Conservation (phyloP, 116 monocot species). For the Iris pallida region DNA sequence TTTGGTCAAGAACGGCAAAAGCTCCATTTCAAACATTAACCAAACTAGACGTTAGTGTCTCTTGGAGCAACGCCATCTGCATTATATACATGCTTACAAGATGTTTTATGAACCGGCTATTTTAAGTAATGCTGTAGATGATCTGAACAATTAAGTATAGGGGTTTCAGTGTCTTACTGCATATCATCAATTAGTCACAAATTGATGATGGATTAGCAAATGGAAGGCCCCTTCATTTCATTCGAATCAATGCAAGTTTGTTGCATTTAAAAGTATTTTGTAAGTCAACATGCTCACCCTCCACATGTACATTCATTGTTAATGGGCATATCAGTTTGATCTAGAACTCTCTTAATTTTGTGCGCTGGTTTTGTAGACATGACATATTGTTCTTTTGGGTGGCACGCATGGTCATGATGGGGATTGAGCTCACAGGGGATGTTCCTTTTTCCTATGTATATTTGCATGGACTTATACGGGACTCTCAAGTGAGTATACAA, state of each 20-base stretch:
- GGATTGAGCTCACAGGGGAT: constrained; percentile 88
- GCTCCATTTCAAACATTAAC: too few species aligned
- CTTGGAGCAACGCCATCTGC: too few species aligned
- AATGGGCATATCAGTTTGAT: neutral
- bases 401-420: constrained; percentile 99
- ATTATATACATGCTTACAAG: too few species aligned
- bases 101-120: too few species aligned
- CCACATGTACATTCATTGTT: neutral
- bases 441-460: constrained; percentile 95
- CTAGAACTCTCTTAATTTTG: constrained; percentile 1
- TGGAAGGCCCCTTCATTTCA: neutral
- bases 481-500: constrained; percentile 69
- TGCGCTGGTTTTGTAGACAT: constrained; percentile 40
- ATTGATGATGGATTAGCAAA: too few species aligned
- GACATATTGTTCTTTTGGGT: constrained; percentile 99
- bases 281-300: neutral
- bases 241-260: neutral
- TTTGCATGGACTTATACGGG: constrained; percentile 95
- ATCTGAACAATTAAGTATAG: too few species aligned
- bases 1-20: too few species aligned
- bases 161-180: too few species aligned
- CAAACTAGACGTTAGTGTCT: too few species aligned
- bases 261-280: neutral
- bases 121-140: too few species aligned
- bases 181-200: too few species aligned